Percentiles rank a stretch among this genome's conserved stretches.
These are phyloP conservation scores for Suillus paluster DNA, from an alignment of 768 basidiomycete species.

Conservation along the genomic window DNA sequence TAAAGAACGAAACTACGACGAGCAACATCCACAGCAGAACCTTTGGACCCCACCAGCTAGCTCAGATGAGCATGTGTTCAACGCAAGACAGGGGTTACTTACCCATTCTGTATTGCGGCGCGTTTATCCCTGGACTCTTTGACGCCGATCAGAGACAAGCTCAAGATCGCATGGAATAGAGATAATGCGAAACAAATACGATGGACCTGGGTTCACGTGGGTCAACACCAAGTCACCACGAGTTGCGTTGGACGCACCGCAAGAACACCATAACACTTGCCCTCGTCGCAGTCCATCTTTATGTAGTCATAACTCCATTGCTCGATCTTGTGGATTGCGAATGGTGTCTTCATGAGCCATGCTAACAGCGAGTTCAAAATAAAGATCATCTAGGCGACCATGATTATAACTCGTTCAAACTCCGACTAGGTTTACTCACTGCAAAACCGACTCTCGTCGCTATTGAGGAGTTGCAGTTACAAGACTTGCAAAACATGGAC, in stretches of 20 bases:
- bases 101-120: conserved; percentile 98
- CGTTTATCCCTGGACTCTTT: conserved; percentile 90
- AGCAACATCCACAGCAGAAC: conserved; percentile 87
- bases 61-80: conserved; percentile 19
- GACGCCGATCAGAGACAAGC: conserved; percentile 81
- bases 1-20: conserved; percentile 84
- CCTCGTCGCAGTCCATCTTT: conserved; percentile 94
- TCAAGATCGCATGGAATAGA: conserved; percentile 85
- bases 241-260: conserved; percentile 62
- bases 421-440: conserved; percentile 47
- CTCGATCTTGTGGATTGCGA: conserved; percentile 85
- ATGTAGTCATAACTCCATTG: conserved; percentile 96
- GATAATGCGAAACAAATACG: conserved; percentile 95
- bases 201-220: conserved; percentile 63
- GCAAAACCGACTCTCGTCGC: conserved; percentile 97
- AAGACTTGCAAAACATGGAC: conserved; percentile 97
- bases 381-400: conserved; percentile 81
- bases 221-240: conserved; percentile 9
- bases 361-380: conserved; percentile 93
- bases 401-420: neutral
- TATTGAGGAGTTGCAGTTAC: conserved; percentile 98
- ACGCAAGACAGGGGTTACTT: conserved; percentile 23
- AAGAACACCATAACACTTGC: conserved; percentile 95
- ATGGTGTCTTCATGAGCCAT: conserved; percentile 94
- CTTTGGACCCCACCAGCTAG: conserved; percentile 99